Conservation (phyloP, 1,139 yeast species). For the Suhomyces wounanorum region DNA sequence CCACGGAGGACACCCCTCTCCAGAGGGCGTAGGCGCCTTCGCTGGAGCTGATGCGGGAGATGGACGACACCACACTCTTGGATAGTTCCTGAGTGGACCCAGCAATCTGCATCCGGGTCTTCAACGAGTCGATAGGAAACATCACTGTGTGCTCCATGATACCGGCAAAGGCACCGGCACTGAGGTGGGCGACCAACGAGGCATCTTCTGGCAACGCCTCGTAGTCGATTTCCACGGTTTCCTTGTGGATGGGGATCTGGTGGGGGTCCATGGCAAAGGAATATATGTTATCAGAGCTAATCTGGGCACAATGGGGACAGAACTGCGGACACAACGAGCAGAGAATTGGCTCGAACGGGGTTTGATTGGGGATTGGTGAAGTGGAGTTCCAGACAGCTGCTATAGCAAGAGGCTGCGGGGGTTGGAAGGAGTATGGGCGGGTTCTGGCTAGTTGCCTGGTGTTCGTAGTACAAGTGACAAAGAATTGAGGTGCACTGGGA, state of each 20-base stretch:
- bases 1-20: slow-evolving; percentile 93
- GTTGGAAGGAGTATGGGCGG: not conserved
- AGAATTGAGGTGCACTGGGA: not conserved
- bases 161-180: slow-evolving; percentile 97
- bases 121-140: slow-evolving; percentile 95
- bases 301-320: not conserved
- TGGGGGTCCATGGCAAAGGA: slow-evolving; percentile 18
- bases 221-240: slow-evolving; percentile 66
- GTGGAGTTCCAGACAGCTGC: not conserved
- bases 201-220: slow-evolving; percentile 92
- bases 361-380: not conserved
- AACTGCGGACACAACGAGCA: not conserved
- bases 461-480: not conserved
- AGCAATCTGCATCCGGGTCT: slow-evolving; percentile 92
- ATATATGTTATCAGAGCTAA: not conserved
- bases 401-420: not conserved
- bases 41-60: slow-evolving; percentile 74
- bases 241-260: slow-evolving; percentile 22
- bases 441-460: not conserved
- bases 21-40: slow-evolving; percentile 91
- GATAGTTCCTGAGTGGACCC: slow-evolving; percentile 38
- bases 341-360: not conserved
- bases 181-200: slow-evolving; percentile 75
- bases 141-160: slow-evolving; percentile 97
- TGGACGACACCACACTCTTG: slow-evolving; percentile 54